A percentile compares a stretch with the other conserved stretches of the same genome.
Conservation (phyloP, 2,329 filamentous ascomycete genomes). For the Tolypocladium inflatum region DNA sequence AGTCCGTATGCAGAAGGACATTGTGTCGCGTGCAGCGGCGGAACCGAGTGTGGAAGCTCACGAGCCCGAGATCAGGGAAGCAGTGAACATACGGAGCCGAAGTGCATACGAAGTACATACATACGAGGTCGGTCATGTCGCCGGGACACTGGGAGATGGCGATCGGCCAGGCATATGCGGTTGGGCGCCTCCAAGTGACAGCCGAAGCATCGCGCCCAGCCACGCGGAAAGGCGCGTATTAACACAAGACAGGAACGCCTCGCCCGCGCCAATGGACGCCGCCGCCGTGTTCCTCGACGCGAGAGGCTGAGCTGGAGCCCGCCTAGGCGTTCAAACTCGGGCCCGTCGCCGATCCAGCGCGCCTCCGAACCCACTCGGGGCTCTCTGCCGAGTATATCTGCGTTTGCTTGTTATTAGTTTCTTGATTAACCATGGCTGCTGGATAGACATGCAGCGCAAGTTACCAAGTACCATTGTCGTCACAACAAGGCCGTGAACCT, state of each 20-base stretch:
- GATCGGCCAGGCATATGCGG: not conserved
- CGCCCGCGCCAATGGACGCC: no score
- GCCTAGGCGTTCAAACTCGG: not conserved
- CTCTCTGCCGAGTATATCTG: not conserved
- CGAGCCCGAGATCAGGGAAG: not conserved
- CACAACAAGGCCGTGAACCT: not conserved
- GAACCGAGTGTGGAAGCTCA: not conserved
- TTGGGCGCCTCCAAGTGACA: not conserved
- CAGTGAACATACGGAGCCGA: not conserved
- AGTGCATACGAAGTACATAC: not conserved
- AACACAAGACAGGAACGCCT: not conserved
- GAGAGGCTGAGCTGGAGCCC: not conserved
- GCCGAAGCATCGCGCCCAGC: not conserved
- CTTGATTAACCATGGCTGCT: not conserved
- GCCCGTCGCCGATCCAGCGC: not conserved
- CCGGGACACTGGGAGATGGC: not conserved
- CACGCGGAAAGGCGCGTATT: not conserved
- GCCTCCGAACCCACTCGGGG: not conserved
- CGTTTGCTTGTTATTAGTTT: not conserved
- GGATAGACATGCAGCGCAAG: no score
- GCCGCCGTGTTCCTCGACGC: not conserved
- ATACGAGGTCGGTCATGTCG: not conserved
- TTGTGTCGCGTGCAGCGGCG: not conserved
- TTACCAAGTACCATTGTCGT: no score
- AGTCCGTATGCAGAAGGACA: not conserved